Base-by-base conservation (phyloP, 352 stramenopile genomes). In the Globisporangium paddicum region DNA sequence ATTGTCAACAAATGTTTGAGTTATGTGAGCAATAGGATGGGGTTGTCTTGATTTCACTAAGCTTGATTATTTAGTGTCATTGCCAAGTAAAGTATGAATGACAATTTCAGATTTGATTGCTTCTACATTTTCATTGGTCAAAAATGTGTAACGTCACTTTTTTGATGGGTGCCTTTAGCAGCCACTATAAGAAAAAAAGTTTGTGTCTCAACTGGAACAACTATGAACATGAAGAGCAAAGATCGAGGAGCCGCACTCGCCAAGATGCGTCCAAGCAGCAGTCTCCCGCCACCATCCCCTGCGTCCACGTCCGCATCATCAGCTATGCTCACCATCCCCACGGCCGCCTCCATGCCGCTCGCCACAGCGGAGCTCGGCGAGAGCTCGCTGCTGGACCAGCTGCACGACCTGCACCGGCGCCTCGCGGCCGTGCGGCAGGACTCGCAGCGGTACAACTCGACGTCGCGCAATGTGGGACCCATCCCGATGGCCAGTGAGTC, bases 401-500 rank as follows among this genome's bases (percentile, higher is more conserved):
- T 91, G 23, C 82, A 91, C 60, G 82, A 91, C 34, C 67, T 91
- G 51, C 82, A 91, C 61, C 73, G 72, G 21, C 77, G 76, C 4
- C 62, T 91, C 26, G 82, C 82, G 16, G 79, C 74, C 26, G 82
- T 91, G 73, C 82, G 82, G 9, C 79, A 89, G 55, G 73, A 90
- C 55, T 91, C 82, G 37, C 82, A 91, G 68, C 75, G 79, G 23
- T 87, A 81, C 69, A 87, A 67, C 38, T 79, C 77, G 21, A 54
- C 77, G 37, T 66, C 79, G 51, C 77, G 79, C 66, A 85, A 83
- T 51, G 49, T 80, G 23, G 82, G 82, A 13, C 82, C 82, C 0
- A 73, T 91, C 41, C 82, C 82, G 23, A 89, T 91, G 79, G 82
- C 82, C 19, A 79, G 69, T 57, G 82, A 89, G 65, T 77, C 59